Conservation (phyloP, 148 eudicot species). For the Camellia lanceoleosa region DNA sequence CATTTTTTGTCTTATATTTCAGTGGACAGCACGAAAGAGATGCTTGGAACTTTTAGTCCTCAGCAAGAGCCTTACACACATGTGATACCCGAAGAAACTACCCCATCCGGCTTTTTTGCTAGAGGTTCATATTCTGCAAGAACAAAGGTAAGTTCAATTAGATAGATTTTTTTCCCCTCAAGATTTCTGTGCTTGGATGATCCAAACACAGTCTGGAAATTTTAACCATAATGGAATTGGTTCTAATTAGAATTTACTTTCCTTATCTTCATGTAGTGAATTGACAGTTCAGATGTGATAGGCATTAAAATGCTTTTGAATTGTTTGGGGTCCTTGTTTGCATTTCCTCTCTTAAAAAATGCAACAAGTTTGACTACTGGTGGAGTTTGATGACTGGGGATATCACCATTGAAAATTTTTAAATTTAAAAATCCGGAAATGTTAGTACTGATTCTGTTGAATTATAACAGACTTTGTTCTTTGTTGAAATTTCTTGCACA, state of each 20-base stretch:
- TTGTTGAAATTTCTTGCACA: too few species aligned
- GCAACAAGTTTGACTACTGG: too few species aligned
- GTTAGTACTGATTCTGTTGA: not conserved
- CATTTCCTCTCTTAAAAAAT: too few species aligned
- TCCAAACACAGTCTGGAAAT: not conserved
- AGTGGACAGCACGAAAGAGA: conserved; percentile 61
- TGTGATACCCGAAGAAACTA: conserved; percentile 63
- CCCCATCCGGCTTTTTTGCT: conserved; percentile 63
- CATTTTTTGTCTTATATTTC: conserved; percentile 13
- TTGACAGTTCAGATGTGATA: too few species aligned
- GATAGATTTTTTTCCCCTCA: not conserved
- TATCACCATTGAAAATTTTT: not conserved
- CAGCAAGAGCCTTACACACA: conserved; percentile 59
- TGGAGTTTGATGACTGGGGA: not conserved
- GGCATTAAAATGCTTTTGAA: too few species aligned
- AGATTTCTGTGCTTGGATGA: not conserved
- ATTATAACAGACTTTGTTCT: too few species aligned
- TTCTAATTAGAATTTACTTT: not conserved
- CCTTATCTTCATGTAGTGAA: not conserved
- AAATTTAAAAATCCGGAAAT: not conserved
- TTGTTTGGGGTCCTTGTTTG: too few species aligned
- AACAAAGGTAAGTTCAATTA: conserved; percentile 45
- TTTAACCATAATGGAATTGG: not conserved
- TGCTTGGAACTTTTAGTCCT: conserved; percentile 77
- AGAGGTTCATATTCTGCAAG: conserved; percentile 65